Conservation (phyloP, 2,329 filamentous ascomycete genomes). For the Aureobasidium pullulans region DNA sequence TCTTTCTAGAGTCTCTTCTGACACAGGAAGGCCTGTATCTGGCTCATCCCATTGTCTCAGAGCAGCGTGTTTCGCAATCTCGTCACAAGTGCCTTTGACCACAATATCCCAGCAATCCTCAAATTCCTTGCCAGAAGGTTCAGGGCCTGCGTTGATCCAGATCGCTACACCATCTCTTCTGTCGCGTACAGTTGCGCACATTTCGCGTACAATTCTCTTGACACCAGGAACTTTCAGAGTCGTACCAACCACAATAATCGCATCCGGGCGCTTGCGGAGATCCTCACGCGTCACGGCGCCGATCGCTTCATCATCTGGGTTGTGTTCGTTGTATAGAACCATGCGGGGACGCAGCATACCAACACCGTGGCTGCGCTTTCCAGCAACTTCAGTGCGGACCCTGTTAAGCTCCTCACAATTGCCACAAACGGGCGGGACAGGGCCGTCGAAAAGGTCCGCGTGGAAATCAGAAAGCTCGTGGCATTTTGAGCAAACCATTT, state of each 20-base stretch:
- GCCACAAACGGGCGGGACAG: conserved; percentile 71
- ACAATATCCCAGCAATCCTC: conserved; percentile 92
- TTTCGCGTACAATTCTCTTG: conserved; percentile 77
- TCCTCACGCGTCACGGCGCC: conserved; percentile 84
- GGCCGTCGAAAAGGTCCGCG: conserved; percentile 71
- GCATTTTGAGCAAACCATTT: conserved; percentile 97
- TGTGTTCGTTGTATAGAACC: conserved; percentile 94
- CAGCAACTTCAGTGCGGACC: conserved; percentile 65
- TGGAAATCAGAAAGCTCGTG: conserved; percentile 69
- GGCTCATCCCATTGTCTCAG: conserved; percentile 52
- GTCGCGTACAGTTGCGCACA: conserved; percentile 79
- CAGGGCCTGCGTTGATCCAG: conserved; percentile 88
- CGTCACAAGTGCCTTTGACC: conserved; percentile 78
- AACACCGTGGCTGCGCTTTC: conserved; percentile 88
- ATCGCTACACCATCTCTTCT: conserved; percentile 70
- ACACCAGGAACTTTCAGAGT: conserved; percentile 94
- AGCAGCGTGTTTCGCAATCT: conserved; percentile 67
- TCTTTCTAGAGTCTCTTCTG: conserved; percentile 38
- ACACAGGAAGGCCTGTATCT: conserved; percentile 37
- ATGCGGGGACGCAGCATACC: conserved; percentile 85
- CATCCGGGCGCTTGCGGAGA: conserved; percentile 76
- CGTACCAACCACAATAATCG: conserved; percentile 89
- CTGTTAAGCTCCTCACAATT: conserved; percentile 68
- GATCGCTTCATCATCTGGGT: conserved; percentile 94
- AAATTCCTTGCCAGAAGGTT: conserved; percentile 74